These are phyloP conservation scores for Vairimorpha necatrix DNA, from an alignment of 371 early-diverging fungal species.

Conservation along the genomic window DNA sequence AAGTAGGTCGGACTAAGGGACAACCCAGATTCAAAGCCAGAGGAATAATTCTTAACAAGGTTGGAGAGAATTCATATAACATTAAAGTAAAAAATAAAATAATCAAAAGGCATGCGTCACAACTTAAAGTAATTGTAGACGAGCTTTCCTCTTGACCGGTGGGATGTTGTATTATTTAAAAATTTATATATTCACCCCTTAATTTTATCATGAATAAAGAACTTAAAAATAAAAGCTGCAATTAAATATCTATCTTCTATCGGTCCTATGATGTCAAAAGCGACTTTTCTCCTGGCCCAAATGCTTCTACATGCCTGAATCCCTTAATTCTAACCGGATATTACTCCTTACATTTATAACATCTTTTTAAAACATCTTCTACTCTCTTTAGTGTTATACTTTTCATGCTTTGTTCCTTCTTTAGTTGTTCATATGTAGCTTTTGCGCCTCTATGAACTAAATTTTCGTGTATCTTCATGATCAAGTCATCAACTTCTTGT, in stretches of 20 bases:
- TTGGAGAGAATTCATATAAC: too few species aligned
- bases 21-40: too few species aligned
- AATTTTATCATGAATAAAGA: too few species aligned
- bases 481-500: background rate
- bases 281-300: constrained; percentile 2
- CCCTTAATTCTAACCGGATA: background rate
- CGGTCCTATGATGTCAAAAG: constrained; percentile 5
- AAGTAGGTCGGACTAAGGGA: too few species aligned
- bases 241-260: background rate
- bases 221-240: too few species aligned
- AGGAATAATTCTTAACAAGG: too few species aligned
- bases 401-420: background rate
- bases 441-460: background rate
- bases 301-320: background rate
- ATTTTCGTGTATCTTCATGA: background rate
- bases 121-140: too few species aligned
- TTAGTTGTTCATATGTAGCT: background rate
- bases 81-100: too few species aligned
- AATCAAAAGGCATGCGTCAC: too few species aligned
- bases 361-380: background rate
- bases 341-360: background rate
- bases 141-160: too few species aligned
- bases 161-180: too few species aligned
- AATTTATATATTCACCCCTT: too few species aligned
- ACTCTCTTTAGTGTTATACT: background rate